A percentile compares a stretch with the other conserved stretches of the same genome.
phyloP scores from a whole-genome alignment of 2,329 filamentous ascomycete genomes.

The Trichoderma arundinaceum region DNA sequence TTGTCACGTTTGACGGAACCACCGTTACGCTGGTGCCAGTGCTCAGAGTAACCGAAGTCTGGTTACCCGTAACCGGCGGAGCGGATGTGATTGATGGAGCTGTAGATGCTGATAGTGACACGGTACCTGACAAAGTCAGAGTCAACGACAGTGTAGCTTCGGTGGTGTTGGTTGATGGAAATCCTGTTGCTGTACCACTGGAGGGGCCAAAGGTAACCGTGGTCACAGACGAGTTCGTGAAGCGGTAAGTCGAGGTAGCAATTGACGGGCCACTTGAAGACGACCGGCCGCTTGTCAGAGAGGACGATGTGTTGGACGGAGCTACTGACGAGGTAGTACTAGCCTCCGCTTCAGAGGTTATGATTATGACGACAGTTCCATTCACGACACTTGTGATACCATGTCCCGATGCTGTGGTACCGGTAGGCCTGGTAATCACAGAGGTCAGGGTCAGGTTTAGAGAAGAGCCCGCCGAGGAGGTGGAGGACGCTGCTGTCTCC shows the following conservation, averaged over 20 bases:
- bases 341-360: slow-evolving; percentile 12
- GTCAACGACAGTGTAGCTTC: slow-evolving; percentile 23
- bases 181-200: slow-evolving; percentile 5
- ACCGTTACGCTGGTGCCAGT: background rate
- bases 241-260: slow-evolving; percentile 16
- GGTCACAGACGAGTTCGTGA: slow-evolving; percentile 29
- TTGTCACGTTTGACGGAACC: slow-evolving; percentile 11
- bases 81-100: slow-evolving; percentile 6
- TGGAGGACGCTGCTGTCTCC: background rate
- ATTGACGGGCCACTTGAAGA: slow-evolving; percentile 16
- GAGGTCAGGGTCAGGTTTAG: slow-evolving; percentile 18
- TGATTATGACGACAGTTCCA: slow-evolving; percentile 24
- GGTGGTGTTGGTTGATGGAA: slow-evolving; percentile 9
- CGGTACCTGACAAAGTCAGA: slow-evolving; percentile 23
- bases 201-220: slow-evolving; percentile 8
- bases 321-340: slow-evolving; percentile 3
- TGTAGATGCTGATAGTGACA: slow-evolving; percentile 9
- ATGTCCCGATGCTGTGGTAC: slow-evolving; percentile 2
- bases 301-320: slow-evolving; percentile 11
- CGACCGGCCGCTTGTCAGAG: background rate
- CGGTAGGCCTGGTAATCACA: slow-evolving; percentile 2
- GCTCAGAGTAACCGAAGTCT: slow-evolving; percentile 20
- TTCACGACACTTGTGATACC: slow-evolving; percentile 24
- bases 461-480: background rate
- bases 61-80: slow-evolving; percentile 14